Evolutionary conservation across 2,329 filamentous ascomycete species (phyloP), one percentile per base, ranked within the genome.

Genomic region (Pyrenochaeta sp.): DNA sequence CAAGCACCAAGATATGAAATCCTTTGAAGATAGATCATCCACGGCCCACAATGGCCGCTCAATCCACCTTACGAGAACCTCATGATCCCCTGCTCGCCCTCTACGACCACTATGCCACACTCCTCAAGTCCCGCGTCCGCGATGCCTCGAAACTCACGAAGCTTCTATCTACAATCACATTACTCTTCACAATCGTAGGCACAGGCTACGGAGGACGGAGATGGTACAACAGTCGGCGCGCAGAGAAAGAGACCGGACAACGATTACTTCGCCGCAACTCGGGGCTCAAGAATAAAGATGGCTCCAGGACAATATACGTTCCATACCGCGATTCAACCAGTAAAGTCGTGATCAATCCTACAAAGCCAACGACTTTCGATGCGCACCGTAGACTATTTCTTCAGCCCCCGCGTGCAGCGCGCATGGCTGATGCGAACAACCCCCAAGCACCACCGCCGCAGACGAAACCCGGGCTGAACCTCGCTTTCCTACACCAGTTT

Each of bases 401-500:
- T 47, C 95, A 96, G 71, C 93, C 94, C 1, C 93, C 93, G 4
- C 85, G 92, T 59, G 91, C 93, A 19, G 91, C 92, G 12, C 90
- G 92, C 1, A 84, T 95, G 47, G 84, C 85, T 39, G 89, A 93
- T 75, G 88, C 89, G 5, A 70, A 75, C 44, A 83, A 81, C 44
- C 80, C 83, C 36, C 85, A 87, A 43, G 92, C 96, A 5, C 95
- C 95, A 15, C 91, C 93, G 2, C 86, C 91, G 9, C 91, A 96
- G 75, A 94, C 93, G 2, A 98, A 97, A 77, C 93, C 95, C 0
- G 95, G 95, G 0, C 81, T 99, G 39, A 99, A 99, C 74, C 84
- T 99, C 57, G 95, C 95, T 10, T 99, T 99, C 72, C 79, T 99
- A 52, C 95, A 99, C 76, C 95, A 99, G 78, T 98, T 99, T 70